Base-by-base conservation (phyloP, 352 stramenopile genomes). In the Globisporangium orthogonon region DNA sequence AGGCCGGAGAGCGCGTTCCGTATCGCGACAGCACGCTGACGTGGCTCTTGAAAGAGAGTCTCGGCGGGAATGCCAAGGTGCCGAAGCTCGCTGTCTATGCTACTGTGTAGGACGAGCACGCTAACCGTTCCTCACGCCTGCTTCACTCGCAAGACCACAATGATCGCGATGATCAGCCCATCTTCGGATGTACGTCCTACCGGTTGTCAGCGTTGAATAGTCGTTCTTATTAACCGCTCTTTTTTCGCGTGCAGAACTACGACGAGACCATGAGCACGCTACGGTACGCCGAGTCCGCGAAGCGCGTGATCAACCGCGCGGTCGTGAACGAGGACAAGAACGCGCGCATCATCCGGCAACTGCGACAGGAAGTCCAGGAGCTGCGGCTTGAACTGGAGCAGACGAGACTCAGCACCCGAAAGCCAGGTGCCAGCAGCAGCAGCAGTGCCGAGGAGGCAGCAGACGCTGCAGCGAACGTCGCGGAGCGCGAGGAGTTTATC, bases 1-100 rank as follows among this genome's bases (percentile, higher is more conserved):
- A 80, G 65, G 65, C 50, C 18, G 47, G 61, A 7, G 78, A 94
- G 44, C 82, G 82, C 7, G 75, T 95, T 33, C 85, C 86, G 29
- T 96, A 96, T 40, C 78, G 86, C 47, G 86, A 95, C 62, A 91
- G 80, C 51, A 93, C 80, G 4, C 71, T 96, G 4, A 94, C 86
- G 44, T 96, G 85, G 85, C 65, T 96, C 5, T 56, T 96, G 1
- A 94, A 95, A 43, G 84, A 94, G 52, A 92, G 82, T 63, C 66
- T 94, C 17, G 84, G 82, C 30, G 82, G 83, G 29, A 94, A 94
- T 29, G 76, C 82, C 4, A 94, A 92, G 67, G 77, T 87, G 6
- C 2, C 2, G 17, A 2, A n/a, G 29, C 13, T 31, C 23, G 6
- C 9, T 28, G 11, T 18, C 23, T 11, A 47, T 50, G 0, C 29